Base-by-base conservation (phyloP, 192 early-diverging fungal species). In the Lobulomyces angularis region DNA sequence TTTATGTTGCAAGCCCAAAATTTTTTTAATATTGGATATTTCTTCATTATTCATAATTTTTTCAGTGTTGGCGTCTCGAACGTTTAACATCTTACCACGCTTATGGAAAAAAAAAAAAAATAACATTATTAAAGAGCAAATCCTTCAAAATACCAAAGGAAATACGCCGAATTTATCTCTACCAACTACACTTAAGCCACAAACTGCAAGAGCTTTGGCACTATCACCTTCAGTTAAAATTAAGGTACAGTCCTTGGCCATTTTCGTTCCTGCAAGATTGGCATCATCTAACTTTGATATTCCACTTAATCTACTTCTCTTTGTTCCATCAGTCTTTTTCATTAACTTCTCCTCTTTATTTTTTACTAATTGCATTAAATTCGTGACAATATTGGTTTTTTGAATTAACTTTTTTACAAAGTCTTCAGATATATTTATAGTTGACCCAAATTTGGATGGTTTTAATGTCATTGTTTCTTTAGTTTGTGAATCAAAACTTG, bases 171-270 rank as follows among this genome's bases (percentile, higher is more conserved):
- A 93, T 32, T 67, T 57, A 51, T 89, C 81, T 24, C 84, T 65
- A 16, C 87, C 87, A 18, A 89, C 78, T 11, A 88, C 83, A 35
- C 74, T 70, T 24, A 90, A 59, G 9, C 89, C 87, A 26, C 75
- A 64, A 21, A 90, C 65, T 8, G 83, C 89, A 20, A 90, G 58
- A 0, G 87, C 59, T 46, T 90, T 90, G 48, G 87, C 89, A 8
- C 87, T 90, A 50, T 93, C 87, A 56, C 87, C 89, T 59, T 93
- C 89, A 0, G 89, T 90, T 35, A 93, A 61, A 41, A 93, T 87
- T 39, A 93, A 61, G 12, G 86, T 90, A 50, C 89, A 93, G 8
- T 82, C 40, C 32, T 58, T 54, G 20, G 69, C 66, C 31, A 75
- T 43, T 5, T 58, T 55, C 0, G 69, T 72, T 12, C 89, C 89